These are phyloP conservation scores for Septoria petroselini DNA, from an alignment of 2,329 filamentous ascomycete genomes.

Conservation along the genomic window DNA sequence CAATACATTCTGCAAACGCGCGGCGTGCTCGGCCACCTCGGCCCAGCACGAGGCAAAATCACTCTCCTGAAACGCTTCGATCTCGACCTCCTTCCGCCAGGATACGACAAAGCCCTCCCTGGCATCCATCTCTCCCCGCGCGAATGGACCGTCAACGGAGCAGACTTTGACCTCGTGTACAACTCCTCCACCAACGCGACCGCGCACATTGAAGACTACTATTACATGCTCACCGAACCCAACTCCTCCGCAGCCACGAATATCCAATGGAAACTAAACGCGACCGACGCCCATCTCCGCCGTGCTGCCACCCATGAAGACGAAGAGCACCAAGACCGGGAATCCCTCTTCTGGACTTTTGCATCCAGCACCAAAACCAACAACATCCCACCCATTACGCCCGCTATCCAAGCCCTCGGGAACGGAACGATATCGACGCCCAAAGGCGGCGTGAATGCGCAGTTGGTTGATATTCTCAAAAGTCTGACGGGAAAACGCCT, in stretches of 20 bases:
- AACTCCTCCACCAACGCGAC: slow-evolving; percentile 40
- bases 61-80: slow-evolving; percentile 49
- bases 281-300: slow-evolving; percentile 41
- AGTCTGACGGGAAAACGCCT: slow-evolving; percentile 44
- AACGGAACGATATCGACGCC: slow-evolving; percentile 39
- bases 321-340: slow-evolving; percentile 38
- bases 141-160: slow-evolving; percentile 46
- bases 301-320: slow-evolving; percentile 38
- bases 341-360: slow-evolving; percentile 53
- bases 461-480: slow-evolving; percentile 41
- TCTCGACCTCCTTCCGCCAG: slow-evolving; percentile 39
- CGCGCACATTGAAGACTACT: slow-evolving; percentile 53
- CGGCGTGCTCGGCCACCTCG: slow-evolving; percentile 39
- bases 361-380: slow-evolving; percentile 45
- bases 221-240: slow-evolving; percentile 39
- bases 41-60: slow-evolving; percentile 41
- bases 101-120: slow-evolving; percentile 42
- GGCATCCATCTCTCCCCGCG: slow-evolving; percentile 49
- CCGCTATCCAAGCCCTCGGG: slow-evolving; percentile 49
- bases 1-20: slow-evolving; percentile 43
- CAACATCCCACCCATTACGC: slow-evolving; percentile 43
- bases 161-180: slow-evolving; percentile 44
- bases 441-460: slow-evolving; percentile 47
- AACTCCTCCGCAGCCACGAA: slow-evolving; percentile 39
- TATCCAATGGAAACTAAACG: slow-evolving; percentile 48